These are phyloP conservation scores for Nakaseomyces uthaithaninus DNA, from an alignment of 1,139 yeast genomes.

Conservation along the genomic window DNA sequence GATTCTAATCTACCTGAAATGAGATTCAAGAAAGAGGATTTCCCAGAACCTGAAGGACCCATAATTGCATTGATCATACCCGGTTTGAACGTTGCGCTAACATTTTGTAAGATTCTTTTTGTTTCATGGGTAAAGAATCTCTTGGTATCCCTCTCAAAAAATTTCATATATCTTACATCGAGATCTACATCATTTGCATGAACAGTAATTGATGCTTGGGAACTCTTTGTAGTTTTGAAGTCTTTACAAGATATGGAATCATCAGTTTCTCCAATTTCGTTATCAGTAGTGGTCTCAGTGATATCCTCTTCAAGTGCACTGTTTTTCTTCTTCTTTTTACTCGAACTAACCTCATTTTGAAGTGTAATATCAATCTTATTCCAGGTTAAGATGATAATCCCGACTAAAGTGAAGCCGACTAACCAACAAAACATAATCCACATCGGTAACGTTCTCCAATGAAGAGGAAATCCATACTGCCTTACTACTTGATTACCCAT, in stretches of 20 bases:
- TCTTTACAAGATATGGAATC: slow-evolving; percentile 10
- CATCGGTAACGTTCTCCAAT: slow-evolving; percentile 65
- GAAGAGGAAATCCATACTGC: slow-evolving; percentile 51
- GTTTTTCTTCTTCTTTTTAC: slow-evolving; percentile 10
- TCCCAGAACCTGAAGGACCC: slow-evolving; percentile 90
- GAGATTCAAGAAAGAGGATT: slow-evolving; percentile 61
- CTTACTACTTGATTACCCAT: slow-evolving; percentile 40
- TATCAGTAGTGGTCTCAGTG: slow-evolving; percentile 5
- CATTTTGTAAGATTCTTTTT: slow-evolving; percentile 40
- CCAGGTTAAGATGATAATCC: slow-evolving; percentile 41
- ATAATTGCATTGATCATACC: slow-evolving; percentile 71
- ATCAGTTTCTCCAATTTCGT: slow-evolving; percentile 11
- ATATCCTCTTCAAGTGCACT: background rate
- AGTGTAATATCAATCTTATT: slow-evolving; percentile 44
- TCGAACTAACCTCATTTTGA: slow-evolving; percentile 22
- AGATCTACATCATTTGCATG: slow-evolving; percentile 16
- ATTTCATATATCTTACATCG: slow-evolving; percentile 13
- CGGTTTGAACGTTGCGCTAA: slow-evolving; percentile 52
- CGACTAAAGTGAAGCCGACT: slow-evolving; percentile 44
- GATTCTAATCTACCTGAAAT: slow-evolving; percentile 57
- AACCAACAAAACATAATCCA: slow-evolving; percentile 54
- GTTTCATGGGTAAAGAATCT: slow-evolving; percentile 13
- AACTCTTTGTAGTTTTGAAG: slow-evolving; percentile 11
- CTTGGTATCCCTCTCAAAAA: slow-evolving; percentile 11
- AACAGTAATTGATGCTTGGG: slow-evolving; percentile 13